Conservation (phyloP, 345 rosid genomes). For the Zanthoxylum bungeanum region DNA sequence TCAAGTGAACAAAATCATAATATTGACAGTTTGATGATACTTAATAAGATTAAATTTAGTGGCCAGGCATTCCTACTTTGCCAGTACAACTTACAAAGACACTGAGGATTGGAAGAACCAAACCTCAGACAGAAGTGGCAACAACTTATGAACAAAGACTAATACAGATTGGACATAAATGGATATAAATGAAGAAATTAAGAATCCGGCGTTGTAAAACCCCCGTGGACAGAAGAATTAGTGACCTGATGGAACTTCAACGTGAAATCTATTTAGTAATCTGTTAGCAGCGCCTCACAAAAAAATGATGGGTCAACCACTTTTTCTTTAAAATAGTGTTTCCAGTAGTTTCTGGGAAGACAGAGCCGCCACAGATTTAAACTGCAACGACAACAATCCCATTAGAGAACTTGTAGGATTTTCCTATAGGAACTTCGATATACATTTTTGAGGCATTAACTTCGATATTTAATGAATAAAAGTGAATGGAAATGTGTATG, state of each 20-base stretch:
- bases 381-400: slow-evolving; percentile 39
- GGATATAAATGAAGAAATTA: slow-evolving; percentile 7
- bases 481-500: neutral
- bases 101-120: slow-evolving; percentile 24
- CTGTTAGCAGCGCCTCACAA: slow-evolving; percentile 24
- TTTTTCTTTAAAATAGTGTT: slow-evolving; percentile 46
- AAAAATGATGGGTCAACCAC: slow-evolving; percentile 22
- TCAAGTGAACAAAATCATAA: neutral
- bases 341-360: slow-evolving; percentile 60
- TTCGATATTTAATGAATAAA: neutral
- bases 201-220: slow-evolving; percentile 8
- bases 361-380: slow-evolving; percentile 65
- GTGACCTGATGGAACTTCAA: slow-evolving; percentile 4
- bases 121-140: slow-evolving; percentile 12
- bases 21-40: neutral
- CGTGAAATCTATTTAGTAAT: slow-evolving; percentile 18
- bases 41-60: slow-evolving; percentile 2
- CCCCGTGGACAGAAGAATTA: slow-evolving; percentile 15
- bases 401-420: slow-evolving; percentile 6
- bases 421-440: neutral
- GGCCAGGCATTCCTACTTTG: slow-evolving; percentile 8
- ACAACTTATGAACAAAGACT: slow-evolving; percentile 22
- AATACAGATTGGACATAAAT: slow-evolving; percentile 5
- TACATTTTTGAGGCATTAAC: neutral
- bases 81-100: slow-evolving; percentile 12